Conservation (phyloP, 805 yeast genomes). For the Scheffersomyces spartinae region DNA sequence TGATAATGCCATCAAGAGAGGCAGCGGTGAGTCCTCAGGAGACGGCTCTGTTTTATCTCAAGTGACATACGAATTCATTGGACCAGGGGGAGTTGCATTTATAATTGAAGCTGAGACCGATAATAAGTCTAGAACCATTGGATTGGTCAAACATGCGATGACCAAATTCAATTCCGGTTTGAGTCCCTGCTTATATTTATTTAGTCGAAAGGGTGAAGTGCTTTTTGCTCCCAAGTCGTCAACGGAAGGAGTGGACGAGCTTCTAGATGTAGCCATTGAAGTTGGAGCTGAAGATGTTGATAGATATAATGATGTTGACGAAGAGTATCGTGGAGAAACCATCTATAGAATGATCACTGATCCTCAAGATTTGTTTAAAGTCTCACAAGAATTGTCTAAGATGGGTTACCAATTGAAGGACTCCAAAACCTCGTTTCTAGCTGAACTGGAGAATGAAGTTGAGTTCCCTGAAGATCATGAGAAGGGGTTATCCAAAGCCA, state of each 20-base stretch:
- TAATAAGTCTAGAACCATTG: constrained; percentile 73
- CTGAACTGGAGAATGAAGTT: constrained; percentile 50
- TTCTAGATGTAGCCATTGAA: constrained; percentile 68
- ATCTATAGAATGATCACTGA: constrained; percentile 45
- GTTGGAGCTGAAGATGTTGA: constrained; percentile 73
- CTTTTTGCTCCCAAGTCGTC: constrained; percentile 32
- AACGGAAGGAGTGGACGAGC: constrained; percentile 41
- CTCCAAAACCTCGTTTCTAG: constrained; percentile 56
- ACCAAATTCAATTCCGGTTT: constrained; percentile 57
- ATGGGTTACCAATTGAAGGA: constrained; percentile 51
- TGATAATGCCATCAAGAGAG: constrained; percentile 81
- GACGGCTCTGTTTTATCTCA: constrained; percentile 36
- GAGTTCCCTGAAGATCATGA: constrained; percentile 41
- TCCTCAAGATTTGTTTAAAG: constrained; percentile 46
- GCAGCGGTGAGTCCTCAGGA: constrained; percentile 51
- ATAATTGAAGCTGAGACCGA: constrained; percentile 83
- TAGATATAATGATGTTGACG: constrained; percentile 31
- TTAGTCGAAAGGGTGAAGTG: constrained; percentile 69
- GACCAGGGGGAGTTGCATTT: constrained; percentile 84
- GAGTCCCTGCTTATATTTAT: constrained; percentile 70
- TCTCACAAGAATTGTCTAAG: constrained; percentile 47
- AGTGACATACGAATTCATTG: constrained; percentile 78
- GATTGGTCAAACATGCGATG: constrained; percentile 63
- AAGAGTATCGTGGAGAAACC: constrained; percentile 25
- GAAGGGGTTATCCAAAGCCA: constrained; percentile 44